These are phyloP conservation scores for Scleromitrula shiraiana DNA, from an alignment of 2,329 filamentous ascomycete genomes.

Conservation along the genomic window DNA sequence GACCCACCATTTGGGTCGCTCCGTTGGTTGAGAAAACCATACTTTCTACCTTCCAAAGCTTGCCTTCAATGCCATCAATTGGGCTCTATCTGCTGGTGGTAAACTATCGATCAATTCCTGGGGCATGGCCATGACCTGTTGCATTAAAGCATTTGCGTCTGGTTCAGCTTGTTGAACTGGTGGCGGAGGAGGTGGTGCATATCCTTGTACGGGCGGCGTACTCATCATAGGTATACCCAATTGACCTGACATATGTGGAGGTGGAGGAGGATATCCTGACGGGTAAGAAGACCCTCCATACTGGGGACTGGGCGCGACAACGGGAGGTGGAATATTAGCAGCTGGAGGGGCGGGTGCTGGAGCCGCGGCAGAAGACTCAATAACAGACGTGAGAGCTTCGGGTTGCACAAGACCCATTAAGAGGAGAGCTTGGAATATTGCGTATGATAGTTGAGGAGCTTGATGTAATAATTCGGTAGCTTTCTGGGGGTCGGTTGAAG, in stretches of 20 bases:
- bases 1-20: too few relatives aligned
- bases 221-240: conserved; percentile 29
- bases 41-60: conserved; percentile 1
- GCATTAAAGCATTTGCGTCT: conserved; percentile 66
- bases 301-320: conserved; percentile 21
- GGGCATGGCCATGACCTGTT: conserved; percentile 73
- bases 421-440: conserved; percentile 88
- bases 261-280: conserved; percentile 32
- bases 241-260: conserved; percentile 32
- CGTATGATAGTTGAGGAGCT: conserved; percentile 88
- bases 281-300: conserved; percentile 31
- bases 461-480: conserved; percentile 80
- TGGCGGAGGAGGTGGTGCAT: conserved; percentile 23
- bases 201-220: conserved; percentile 39
- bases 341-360: conserved; percentile 36
- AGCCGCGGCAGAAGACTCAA: conserved; percentile 47
- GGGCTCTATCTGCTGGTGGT: conserved; percentile 64
- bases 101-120: conserved; percentile 74
- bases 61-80: conserved; percentile 68
- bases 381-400: conserved; percentile 69
- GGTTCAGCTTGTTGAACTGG: conserved; percentile 33
- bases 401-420: conserved; percentile 90
- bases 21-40: too few relatives aligned
- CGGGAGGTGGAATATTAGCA: conserved; percentile 22
- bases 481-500: conserved; percentile 71